These are phyloP conservation scores for Meyerozyma carpophila DNA, from an alignment of 1,139 yeast genomes.

Conservation along the genomic window DNA sequence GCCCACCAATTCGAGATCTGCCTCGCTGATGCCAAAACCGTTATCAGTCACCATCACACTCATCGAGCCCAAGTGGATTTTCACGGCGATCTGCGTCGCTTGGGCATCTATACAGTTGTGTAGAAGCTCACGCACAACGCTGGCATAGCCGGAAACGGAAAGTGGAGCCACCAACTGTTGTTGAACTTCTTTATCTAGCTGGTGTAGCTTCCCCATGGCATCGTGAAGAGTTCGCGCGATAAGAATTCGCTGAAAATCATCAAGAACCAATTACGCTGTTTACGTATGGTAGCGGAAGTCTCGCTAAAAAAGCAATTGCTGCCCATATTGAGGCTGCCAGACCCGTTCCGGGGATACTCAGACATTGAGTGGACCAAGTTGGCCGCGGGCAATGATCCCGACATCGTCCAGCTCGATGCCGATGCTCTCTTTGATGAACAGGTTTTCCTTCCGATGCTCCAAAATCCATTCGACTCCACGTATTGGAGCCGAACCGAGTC, in stretches of 20 bases:
- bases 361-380: not conserved
- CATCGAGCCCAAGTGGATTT: slow-evolving; percentile 51
- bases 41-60: slow-evolving; percentile 70
- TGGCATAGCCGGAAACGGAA: not conserved
- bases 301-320: not conserved
- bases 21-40: slow-evolving; percentile 64
- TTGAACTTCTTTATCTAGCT: not conserved
- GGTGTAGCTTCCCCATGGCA: not conserved
- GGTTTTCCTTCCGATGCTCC: not conserved
- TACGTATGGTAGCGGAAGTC: not conserved
- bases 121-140: slow-evolving; percentile 66
- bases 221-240: not conserved
- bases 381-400: not conserved
- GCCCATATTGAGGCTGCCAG: not conserved
- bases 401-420: not conserved
- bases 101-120: slow-evolving; percentile 80
- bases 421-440: not conserved
- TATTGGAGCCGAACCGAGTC: not conserved
- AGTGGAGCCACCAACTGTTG: not conserved
- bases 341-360: not conserved
- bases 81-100: slow-evolving; percentile 55
- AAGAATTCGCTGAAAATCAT: not conserved
- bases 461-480: not conserved
- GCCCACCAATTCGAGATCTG: slow-evolving; percentile 57
- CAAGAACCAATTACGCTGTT: not conserved